Evolutionary conservation across 2,329 filamentous ascomycete species (phyloP), one percentile per base, ranked within the genome.

Genomic region (Fusarium papillatum): DNA sequence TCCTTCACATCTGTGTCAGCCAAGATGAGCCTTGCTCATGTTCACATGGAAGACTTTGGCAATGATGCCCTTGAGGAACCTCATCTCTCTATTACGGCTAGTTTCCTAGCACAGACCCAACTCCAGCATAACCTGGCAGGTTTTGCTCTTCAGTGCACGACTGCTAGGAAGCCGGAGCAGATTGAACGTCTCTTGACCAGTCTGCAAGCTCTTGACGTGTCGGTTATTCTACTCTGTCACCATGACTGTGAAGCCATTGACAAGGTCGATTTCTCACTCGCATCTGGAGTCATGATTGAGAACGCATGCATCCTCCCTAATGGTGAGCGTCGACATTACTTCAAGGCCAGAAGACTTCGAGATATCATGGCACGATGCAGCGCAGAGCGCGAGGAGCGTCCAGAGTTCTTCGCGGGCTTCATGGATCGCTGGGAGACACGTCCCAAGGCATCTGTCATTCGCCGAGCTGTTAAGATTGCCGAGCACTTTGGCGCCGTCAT

Each of bases 401-500:
- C 73, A 1, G 71, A 75, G 3, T 76, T 76, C 63, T 76, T 76
- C 19, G 60, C 69, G 8, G 74, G 74, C 9, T 76, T 76, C 43
- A 61, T 73, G 10, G 74, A 76, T 41, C 65, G 67, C 2, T 76
- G 73, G 74, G 57, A 60, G 19, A 67, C 29, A 4, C 60, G 48
- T 13, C 74, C 74, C 2, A 66, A 66, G 34, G 68, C 74, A 13
- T 72, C 74, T 3, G 66, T 71, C 1, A 50, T 76, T 8, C 68
- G 74, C 10, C 71, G 74, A 22, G 74, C 73, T 11, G 71, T 75
- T 13, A 76, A 76, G 50, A 14, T 76, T n/a, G 74, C 74, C 6
- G 67, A 76, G 17, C 74, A 76, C 17, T 75, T 76, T 4, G 74
- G 71, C n/a, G 74, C 74, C 9, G 71, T 76, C 8, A 70, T 76